Base-by-base conservation (phyloP, 2,329 filamentous ascomycete species). In the Nemania diffusa region DNA sequence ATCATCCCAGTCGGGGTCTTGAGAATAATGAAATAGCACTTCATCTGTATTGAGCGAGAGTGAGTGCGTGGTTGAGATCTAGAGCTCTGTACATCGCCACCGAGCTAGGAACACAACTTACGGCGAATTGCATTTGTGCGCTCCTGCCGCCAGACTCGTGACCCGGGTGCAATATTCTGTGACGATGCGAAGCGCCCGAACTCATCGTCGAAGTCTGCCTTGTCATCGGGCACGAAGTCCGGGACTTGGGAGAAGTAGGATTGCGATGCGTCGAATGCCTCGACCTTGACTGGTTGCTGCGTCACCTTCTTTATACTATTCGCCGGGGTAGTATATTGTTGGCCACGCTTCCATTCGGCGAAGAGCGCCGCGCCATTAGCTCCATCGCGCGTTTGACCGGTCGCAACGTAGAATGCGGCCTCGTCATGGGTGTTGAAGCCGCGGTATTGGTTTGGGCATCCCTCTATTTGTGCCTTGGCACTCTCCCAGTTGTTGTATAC, bases 121-220 rank as follows among this genome's bases (percentile, higher is more conserved):
- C 69, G 69, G 20, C 60, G 51, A 37, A 71, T 56, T 24, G 63
- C 69, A 26, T 62, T 17, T 6, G 69, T 64, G 20, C 66, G 69
- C 17, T 67, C 50, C 50, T 53, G 26, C 20, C 61, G 37, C 69
- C 69, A 71, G 4, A 15, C 53, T 11, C 46, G 11, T 1, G 66
- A 67, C 2, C 69, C 66, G 9, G 50, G 69, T 2, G 9, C 22
- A 34, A 71, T 69, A 17, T 71, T 60, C 32, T 76, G 74, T 11
- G 74, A 75, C 7, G 72, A 76, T 13, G 73, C 73, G 48, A 73
- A 72, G 8, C 74, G 74, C 4, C 42, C n/a, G 17, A 75, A 76
- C 27, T 76, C 74, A 8, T 75, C 69, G 2, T 74, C 73, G 27
- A 76, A 76, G 17, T 61, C 59, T 4, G 71, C 68, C 11, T 56